Base-by-base conservation (phyloP, 2,329 filamentous ascomycete genomes). In the Colletotrichum sansevieriae region DNA sequence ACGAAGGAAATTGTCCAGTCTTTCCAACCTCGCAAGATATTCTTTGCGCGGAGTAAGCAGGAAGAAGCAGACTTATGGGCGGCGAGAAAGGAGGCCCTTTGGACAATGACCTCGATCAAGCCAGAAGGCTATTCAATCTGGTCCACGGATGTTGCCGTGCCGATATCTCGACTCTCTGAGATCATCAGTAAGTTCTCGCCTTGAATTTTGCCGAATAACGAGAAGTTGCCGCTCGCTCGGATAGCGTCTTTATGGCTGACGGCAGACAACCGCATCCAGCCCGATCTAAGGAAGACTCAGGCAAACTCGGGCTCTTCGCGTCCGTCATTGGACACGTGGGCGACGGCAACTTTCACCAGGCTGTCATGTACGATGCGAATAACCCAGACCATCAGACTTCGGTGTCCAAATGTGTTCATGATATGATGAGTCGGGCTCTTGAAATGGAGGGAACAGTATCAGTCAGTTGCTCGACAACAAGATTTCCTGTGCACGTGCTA, bases 111-210 rank as follows among this genome's bases (percentile, higher is more conserved):
- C 78, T 89, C 90, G 0, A 87, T 90, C 78, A 85, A 85, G 67
- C 83, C 87, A 56, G 81, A 87, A 25, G 84, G 85, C 0, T 83
- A 84, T 2, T 87, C 91, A 72, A 87, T 94, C 29, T 94, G 92
- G 92, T 93, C 91, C 0, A 95, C 92, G 0, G 92, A 95, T 75
- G 92, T 95, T 20, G 92, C 92, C 0, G 92, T 95, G 0, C 92
- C 92, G 0, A 88, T 95, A 55, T 92, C 89, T 15, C 83, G 84
- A 44, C 80, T 95, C 70, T 88, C 92, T 1, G 88, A 92, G 72
- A 91, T 94, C 62, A 92, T 95, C 56, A 79, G 78, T 74, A 62
- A 68, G 73, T 68, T 68, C 29, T 29, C 7, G 4, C 9, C 8
- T 2, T 8, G 2, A 29, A 2, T 9, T 1, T 29, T 29, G 25